Evolutionary conservation across 2,329 filamentous ascomycete species (phyloP), one percentile per base, ranked within the genome.

Genomic region (Ophiocordyceps polyrhachis-furcata): DNA sequence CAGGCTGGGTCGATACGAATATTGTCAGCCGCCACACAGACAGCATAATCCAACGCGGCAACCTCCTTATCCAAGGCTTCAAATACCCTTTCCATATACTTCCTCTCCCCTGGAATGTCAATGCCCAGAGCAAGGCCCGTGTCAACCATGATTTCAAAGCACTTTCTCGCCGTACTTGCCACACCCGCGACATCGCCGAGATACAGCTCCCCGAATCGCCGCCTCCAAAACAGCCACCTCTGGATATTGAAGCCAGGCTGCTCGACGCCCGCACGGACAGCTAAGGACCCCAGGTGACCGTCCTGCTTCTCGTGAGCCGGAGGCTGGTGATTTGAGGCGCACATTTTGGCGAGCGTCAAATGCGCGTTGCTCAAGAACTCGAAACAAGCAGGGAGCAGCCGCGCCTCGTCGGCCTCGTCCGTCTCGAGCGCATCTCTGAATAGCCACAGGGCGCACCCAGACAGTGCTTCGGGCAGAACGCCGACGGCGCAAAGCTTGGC

Each of bases 211-310:
- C 47, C 47, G 12, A 44, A 38, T 15, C 44, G 43, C 19, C 32
- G 28, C 41, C 47, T 43, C 47, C 47, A 49, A 23, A 49, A 46
- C 20, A 49, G 43, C 47, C 47, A 49, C 15, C 44, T 43, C 4
- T 42, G 40, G 11, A 47, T 13, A 25, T 43, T 45, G n/a, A 47
- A 47, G 12, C 38, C 43, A 3, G 19, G 5, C 13, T 31, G 14
- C 5, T 17, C 19, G 14, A 44, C 19, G 25, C 21, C 29, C 11
- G 28, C 20, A 8, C 38, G 37, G 19, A 31, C 40, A 4, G 43
- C 37, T 13, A 47, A 29, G 5, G 46, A 43, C 4, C 45, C 45
- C 7, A n/a, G 35, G 4, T n/a, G 15, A 15, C 15, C 35, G 15
- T 19, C 35, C 8, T n/a, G 35, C 35, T 38, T 38, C 35, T 38